A percentile compares a stretch with the other conserved stretches of the same genome.
Evolutionary conservation across 371 early-diverging fungal genomes (phyloP).

Genomic region (Mortierella sp.): DNA sequence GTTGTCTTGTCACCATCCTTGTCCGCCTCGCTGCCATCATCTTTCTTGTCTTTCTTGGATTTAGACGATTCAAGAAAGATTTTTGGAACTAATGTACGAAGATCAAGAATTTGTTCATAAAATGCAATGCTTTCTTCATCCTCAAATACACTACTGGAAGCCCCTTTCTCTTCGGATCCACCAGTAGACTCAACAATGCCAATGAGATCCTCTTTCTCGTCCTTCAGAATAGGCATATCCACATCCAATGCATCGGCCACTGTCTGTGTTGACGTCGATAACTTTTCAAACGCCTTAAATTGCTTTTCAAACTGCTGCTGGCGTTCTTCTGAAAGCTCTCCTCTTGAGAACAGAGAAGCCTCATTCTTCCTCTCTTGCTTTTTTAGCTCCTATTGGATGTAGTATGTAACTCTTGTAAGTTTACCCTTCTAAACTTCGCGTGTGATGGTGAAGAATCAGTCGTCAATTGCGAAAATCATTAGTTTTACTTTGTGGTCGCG

Average conservation of each 20-base stretch:
- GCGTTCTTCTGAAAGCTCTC: conserved; percentile 86
- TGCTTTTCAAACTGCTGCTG: conserved; percentile 83
- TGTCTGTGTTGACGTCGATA: conserved; percentile 39
- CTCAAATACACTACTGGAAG: conserved; percentile 82
- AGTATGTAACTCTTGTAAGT: neutral
- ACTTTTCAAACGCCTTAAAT: conserved; percentile 79
- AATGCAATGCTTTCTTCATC: conserved; percentile 89
- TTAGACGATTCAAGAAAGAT: conserved; percentile 74
- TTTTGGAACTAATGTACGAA: conserved; percentile 82
- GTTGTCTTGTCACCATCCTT: conserved; percentile 42
- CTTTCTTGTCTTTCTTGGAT: conserved; percentile 58
- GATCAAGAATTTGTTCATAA: conserved; percentile 85
- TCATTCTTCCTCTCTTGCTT: conserved; percentile 83
- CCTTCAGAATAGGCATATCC: conserved; percentile 76
- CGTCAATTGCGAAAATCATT: neutral
- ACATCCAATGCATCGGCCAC: conserved; percentile 73
- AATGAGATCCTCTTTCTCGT: conserved; percentile 34
- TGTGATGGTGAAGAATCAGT: neutral
- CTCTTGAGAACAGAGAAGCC: conserved; percentile 84
- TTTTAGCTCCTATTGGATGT: conserved; percentile 68
- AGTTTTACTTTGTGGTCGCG: conserved; percentile 76
- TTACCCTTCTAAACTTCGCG: neutral
- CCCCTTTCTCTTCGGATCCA: conserved; percentile 57
- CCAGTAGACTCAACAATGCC: conserved; percentile 42
- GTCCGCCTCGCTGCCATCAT: conserved; percentile 41